phyloP scores from a whole-genome alignment of 106 monocot species.

The Narthecium ossifragum region DNA sequence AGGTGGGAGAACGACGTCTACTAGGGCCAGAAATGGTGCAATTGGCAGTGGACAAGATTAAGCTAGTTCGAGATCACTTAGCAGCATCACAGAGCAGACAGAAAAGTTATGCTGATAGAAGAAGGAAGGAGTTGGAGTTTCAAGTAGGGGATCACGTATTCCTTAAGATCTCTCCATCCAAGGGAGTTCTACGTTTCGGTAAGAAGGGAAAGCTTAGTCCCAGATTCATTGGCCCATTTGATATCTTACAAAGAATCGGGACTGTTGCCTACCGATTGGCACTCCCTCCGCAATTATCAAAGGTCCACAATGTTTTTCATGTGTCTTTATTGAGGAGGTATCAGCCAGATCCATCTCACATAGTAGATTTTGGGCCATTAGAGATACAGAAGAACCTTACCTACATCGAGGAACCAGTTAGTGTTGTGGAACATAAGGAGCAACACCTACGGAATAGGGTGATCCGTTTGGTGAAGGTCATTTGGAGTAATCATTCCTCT shows the following conservation, averaged over 20 bases:
- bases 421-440: too few species aligned
- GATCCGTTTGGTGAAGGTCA: too few species aligned
- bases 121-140: slow-evolving; percentile 1
- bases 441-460: too few species aligned
- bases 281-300: background rate
- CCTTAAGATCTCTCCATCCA: background rate
- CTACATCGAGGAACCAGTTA: too few species aligned
- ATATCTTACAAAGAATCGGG: too few species aligned
- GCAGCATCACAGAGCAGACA: background rate
- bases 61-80: background rate
- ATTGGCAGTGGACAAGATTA: background rate
- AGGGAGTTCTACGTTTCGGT: background rate
- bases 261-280: background rate
- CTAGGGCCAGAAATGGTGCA: background rate
- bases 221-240: background rate
- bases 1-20: background rate
- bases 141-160: background rate
- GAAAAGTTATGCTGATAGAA: background rate
- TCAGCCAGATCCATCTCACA: too few species aligned
- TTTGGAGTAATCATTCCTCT: too few species aligned
- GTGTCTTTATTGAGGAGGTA: background rate
- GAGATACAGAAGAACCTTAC: too few species aligned
- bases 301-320: background rate
- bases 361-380: too few species aligned
- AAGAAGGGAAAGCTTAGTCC: slow-evolving; percentile 5